Base-by-base conservation (phyloP, 345 rosid species). In the Syzygium aromaticum region DNA sequence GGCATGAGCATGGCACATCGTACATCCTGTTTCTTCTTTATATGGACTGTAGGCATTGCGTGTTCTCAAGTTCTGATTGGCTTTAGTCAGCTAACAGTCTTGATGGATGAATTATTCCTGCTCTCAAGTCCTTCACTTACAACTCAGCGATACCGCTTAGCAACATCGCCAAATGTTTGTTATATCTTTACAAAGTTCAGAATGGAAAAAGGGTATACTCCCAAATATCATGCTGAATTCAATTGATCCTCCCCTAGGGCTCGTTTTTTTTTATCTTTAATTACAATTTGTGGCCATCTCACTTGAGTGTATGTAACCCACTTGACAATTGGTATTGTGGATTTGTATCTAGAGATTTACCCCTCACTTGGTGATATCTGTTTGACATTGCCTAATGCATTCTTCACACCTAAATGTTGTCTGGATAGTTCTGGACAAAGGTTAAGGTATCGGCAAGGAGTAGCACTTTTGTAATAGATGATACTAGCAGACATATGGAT, bases 131-230 rank as follows among this genome's bases (percentile, higher is more conserved):
- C 27, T 73, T 38, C 49, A 33, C 25, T 40, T 38, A 73, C 27
- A 73, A 73, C 0, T 73, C 27, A 19, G 49, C 11, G 80, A 73
- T 9, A 19, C 0, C 12, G 27, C 7, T 73, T 33, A 27, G 80
- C 49, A 19, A 33, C 21, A 38, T 38, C 49, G 1, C 80, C 43
- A 11, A 73, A 73, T 67, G 0, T 4, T 33, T 33, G 23, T 33
- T 0, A 33, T 8, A 0, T 33, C 40, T 67, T 30, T 67, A 43
- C 21, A 8, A 67, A 67, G 43, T 33, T 0, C 46, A 19, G 46
- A 33, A 19, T 33, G 3, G 7, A 2, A 73, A 73, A 73, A 17
- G 14, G 80, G 80, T 22, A 67, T 15, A 67, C 7, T 67, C 25
- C 49, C 49, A 73, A 73, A 5, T 2, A 33, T 33, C 80, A 3